Evolutionary conservation across 164 flowering plant genomes (phyloP).

Genomic region (Litsea cubeba): DNA sequence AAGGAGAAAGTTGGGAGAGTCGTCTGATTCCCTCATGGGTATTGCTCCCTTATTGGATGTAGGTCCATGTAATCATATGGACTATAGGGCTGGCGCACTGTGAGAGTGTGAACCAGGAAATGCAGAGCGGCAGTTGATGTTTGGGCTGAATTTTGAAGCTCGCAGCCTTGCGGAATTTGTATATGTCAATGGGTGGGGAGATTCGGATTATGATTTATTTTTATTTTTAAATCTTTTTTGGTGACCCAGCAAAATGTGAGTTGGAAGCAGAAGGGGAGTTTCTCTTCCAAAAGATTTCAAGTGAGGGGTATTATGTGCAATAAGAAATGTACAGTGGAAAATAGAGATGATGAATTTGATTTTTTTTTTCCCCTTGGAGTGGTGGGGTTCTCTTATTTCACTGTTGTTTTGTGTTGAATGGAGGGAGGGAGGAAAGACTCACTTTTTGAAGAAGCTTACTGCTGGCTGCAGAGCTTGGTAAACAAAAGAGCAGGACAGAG

Average conservation of each 20-base stretch:
- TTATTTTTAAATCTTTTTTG: conserved; percentile 3
- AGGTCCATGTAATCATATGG: neutral
- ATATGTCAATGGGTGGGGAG: conserved; percentile 8
- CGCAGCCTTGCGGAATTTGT: conserved; percentile 13
- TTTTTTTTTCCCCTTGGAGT: conserved; percentile 1
- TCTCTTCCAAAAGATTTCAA: conserved; percentile 9
- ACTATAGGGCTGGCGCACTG: neutral
- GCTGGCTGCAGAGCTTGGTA: neutral
- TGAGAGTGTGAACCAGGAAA: neutral
- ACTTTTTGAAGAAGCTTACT: neutral
- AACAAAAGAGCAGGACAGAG: conserved; percentile 2
- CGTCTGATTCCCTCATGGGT: neutral
- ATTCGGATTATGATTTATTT: conserved; percentile 6
- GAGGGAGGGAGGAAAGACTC: neutral
- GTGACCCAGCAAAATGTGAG: neutral
- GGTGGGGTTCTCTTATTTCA: neutral
- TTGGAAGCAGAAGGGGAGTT: neutral
- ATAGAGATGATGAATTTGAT: conserved; percentile 8
- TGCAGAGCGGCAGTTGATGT: neutral
- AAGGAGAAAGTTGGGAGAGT: neutral
- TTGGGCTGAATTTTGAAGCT: conserved; percentile 15
- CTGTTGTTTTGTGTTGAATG: neutral
- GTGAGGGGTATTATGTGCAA: conserved; percentile 5
- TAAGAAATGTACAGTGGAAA: conserved; percentile 15
- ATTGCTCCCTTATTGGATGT: neutral